Percentiles rank a stretch among this genome's conserved stretches.
Conservation (phyloP, 768 basidiomycete species). For the Cubamyces lactineus region DNA sequence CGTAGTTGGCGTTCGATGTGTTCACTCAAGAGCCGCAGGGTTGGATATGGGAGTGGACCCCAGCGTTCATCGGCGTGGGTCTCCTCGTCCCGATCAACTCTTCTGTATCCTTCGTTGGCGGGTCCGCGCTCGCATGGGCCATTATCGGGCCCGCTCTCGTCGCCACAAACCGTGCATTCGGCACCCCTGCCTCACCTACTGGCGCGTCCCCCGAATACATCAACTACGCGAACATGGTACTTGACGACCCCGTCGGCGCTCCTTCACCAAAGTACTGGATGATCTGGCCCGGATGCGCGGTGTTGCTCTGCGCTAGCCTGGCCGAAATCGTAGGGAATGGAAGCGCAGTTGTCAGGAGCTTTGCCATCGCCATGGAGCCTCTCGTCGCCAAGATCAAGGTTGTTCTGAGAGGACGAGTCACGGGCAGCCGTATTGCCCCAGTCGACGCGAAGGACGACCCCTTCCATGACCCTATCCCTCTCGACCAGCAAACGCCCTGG, state of each 20-base stretch:
- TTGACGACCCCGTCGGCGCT: slow-evolving; percentile 26
- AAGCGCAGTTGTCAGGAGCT: slow-evolving; percentile 13
- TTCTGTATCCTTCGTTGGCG: slow-evolving; percentile 27
- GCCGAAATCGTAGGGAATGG: slow-evolving; percentile 27
- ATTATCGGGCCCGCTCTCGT: slow-evolving; percentile 29
- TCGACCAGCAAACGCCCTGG: slow-evolving; percentile 24
- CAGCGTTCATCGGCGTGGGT: slow-evolving; percentile 30
- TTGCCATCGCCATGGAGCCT: slow-evolving; percentile 14
- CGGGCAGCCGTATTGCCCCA: neutral
- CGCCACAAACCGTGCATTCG: slow-evolving; percentile 26
- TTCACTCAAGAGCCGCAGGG: slow-evolving; percentile 14
- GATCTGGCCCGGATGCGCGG: slow-evolving; percentile 31
- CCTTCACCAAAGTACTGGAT: slow-evolving; percentile 32
- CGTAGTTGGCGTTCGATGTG: neutral
- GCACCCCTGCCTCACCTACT: slow-evolving; percentile 10
- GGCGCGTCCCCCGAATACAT: slow-evolving; percentile 27
- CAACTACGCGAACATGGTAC: slow-evolving; percentile 28
- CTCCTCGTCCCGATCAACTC: slow-evolving; percentile 28
- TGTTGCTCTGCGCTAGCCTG: slow-evolving; percentile 27
- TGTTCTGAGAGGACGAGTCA: no score
- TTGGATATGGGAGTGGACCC: slow-evolving; percentile 30
- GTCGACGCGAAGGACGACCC: slow-evolving; percentile 12
- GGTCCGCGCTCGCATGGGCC: slow-evolving; percentile 26
- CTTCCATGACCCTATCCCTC: slow-evolving; percentile 26
- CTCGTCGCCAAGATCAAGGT: neutral